Conservation (phyloP, 495 filamentous ascomycete species). For the Paragyromitra xinjiangensis region DNA sequence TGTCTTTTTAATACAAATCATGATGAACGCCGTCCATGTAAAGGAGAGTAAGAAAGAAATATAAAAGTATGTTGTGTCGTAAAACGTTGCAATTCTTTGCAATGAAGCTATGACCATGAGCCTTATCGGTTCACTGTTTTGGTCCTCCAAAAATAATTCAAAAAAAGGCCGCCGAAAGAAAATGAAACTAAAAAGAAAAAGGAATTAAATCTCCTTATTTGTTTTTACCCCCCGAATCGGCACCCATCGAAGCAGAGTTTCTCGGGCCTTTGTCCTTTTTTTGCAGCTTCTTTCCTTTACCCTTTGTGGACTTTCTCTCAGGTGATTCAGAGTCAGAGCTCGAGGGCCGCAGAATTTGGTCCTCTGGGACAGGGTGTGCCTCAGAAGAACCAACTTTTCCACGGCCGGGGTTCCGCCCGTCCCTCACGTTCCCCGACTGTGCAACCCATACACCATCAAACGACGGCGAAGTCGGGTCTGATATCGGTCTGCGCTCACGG, state of each 20-base stretch:
- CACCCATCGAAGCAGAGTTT: slow-evolving; percentile 7
- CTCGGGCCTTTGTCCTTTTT: slow-evolving; percentile 28
- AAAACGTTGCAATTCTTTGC: slow-evolving; percentile 32
- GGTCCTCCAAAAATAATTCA: slow-evolving; percentile 27
- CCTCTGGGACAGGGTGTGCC: slow-evolving; percentile 1
- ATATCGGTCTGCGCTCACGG: slow-evolving; percentile 18
- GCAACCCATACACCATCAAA: slow-evolving; percentile 36
- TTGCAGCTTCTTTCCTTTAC: slow-evolving; percentile 42
- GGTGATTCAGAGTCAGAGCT: slow-evolving; percentile 30
- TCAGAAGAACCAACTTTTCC: background rate
- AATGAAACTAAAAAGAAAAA: slow-evolving; percentile 32
- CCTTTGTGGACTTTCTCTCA: slow-evolving; percentile 26
- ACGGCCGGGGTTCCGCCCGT: background rate
- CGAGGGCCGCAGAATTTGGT: slow-evolving; percentile 15
- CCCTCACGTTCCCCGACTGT: slow-evolving; percentile 5
- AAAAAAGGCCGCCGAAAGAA: slow-evolving; percentile 29
- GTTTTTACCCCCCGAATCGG: slow-evolving; percentile 27
- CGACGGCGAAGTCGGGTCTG: slow-evolving; percentile 3
- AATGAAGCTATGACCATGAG: slow-evolving; percentile 27
- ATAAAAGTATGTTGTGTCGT: slow-evolving; percentile 17
- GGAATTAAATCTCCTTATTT: slow-evolving; percentile 13
- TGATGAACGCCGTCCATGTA: slow-evolving; percentile 48
- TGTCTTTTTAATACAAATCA: slow-evolving; percentile 44
- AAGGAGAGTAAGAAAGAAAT: slow-evolving; percentile 44
- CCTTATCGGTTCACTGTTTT: slow-evolving; percentile 21